Evolutionary conservation across 331 rosid species (phyloP).

Genomic region (Quercus phellos): DNA sequence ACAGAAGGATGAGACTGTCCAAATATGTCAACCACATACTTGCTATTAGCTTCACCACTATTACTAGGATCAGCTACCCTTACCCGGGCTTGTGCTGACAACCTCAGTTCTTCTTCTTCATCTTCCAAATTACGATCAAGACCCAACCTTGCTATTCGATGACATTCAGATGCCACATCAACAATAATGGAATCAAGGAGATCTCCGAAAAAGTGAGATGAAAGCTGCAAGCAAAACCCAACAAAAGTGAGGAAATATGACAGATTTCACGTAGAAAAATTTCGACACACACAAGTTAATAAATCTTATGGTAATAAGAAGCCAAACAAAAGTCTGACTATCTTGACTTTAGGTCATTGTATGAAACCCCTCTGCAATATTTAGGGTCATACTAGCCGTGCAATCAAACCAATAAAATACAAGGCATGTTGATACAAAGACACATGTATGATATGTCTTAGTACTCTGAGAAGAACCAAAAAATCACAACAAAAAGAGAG

Average conservation of each 20-base stretch:
- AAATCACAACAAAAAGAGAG: background rate
- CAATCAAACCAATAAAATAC: constrained; percentile 5
- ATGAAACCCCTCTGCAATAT: constrained; percentile 7
- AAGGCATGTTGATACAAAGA: background rate
- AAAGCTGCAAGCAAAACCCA: constrained; percentile 55
- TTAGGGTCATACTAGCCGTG: background rate
- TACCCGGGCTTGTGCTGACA: constrained; percentile 82
- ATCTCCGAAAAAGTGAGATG: constrained; percentile 65
- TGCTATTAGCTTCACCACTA: constrained; percentile 68
- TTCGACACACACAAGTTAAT: background rate
- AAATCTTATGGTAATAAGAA: background rate
- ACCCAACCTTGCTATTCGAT: constrained; percentile 79
- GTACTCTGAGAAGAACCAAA: background rate
- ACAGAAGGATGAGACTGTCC: constrained; percentile 92
- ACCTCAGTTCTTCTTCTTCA: constrained; percentile 90
- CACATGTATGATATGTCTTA: background rate
- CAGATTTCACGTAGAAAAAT: background rate
- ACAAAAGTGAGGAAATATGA: constrained; percentile 8
- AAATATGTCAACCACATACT: constrained; percentile 85
- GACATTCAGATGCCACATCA: constrained; percentile 97
- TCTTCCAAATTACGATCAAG: constrained; percentile 92
- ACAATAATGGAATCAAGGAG: constrained; percentile 85
- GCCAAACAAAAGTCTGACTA: background rate
- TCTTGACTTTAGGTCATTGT: background rate
- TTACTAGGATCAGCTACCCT: constrained; percentile 86